phyloP scores from a whole-genome alignment of 441 rosid genomes.

The Erodium texanum region DNA sequence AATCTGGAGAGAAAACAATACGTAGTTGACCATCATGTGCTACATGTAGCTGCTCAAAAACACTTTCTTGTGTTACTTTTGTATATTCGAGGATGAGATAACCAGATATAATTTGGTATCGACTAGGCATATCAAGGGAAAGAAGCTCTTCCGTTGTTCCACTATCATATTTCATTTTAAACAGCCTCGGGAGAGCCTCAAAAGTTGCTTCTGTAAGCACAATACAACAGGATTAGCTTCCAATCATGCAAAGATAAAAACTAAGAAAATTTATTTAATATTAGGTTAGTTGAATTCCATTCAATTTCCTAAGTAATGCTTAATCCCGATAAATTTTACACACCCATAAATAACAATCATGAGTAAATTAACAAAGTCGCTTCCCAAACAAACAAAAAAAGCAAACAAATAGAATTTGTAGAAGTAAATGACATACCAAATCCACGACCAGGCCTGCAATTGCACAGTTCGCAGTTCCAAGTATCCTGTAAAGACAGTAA shows the following conservation, averaged over 20 bases:
- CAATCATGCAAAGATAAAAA: not conserved
- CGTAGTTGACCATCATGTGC: conserved; percentile 42
- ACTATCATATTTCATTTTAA: conserved; percentile 40
- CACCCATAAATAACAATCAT: not conserved
- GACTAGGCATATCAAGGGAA: conserved; percentile 35
- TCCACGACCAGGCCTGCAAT: conserved; percentile 39
- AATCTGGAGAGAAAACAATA: conserved; percentile 33
- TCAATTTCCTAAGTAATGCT: not conserved
- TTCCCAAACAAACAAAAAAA: not conserved
- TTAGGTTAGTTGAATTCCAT: not conserved
- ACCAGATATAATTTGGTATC: conserved; percentile 28
- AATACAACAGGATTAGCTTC: not conserved
- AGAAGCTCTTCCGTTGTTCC: conserved; percentile 41
- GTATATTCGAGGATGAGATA: conserved; percentile 37
- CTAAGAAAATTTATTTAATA: not conserved
- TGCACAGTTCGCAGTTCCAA: conserved; percentile 44
- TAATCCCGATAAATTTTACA: not conserved
- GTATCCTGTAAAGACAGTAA: conserved; percentile 27
- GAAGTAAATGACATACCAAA: conserved; percentile 29
- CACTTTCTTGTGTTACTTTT: conserved; percentile 39
- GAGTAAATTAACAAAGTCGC: not conserved
- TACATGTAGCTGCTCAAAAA: conserved; percentile 43
- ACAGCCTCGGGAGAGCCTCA: conserved; percentile 40
- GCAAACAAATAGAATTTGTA: not conserved
- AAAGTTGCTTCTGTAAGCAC: conserved; percentile 30